Conservation (phyloP, 1,284 basidiomycete species). For the Butyriboletus appendiculatus region DNA sequence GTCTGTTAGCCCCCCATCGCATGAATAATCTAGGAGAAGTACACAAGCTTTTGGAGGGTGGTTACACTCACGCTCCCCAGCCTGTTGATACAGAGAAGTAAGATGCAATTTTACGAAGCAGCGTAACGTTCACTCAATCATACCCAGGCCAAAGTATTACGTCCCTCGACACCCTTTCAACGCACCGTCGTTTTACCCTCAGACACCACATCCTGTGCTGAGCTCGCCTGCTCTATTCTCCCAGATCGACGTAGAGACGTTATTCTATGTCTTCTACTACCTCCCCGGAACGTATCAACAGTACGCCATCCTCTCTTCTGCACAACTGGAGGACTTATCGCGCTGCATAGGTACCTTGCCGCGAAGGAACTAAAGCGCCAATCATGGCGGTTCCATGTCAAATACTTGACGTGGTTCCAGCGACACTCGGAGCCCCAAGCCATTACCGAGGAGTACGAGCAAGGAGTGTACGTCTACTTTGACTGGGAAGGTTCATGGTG, state of each 20-base stretch:
- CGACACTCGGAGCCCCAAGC: conserved; percentile 98
- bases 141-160: conserved; percentile 89
- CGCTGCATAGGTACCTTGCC: conserved; percentile 76
- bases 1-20: conserved; percentile 67
- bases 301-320: conserved; percentile 45
- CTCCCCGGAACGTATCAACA: conserved; percentile 97
- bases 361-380: conserved; percentile 97
- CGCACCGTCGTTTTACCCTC: conserved; percentile 96
- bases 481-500: conserved; percentile 99
- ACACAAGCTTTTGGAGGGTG: conserved; percentile 90
- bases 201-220: conserved; percentile 79
- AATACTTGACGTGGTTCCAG: conserved; percentile 99
- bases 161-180: conserved; percentile 91
- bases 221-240: conserved; percentile 88
- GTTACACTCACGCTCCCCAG: conserved; percentile 87
- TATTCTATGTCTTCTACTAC: conserved; percentile 99
- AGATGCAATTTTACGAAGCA: conserved; percentile 27
- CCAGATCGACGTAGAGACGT: conserved; percentile 94
- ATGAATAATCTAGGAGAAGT: conserved; percentile 88
- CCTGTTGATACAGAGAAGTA: conserved; percentile 95
- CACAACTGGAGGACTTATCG: conserved; percentile 5
- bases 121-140: conserved; percentile 11
- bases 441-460: conserved; percentile 99
- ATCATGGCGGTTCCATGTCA: conserved; percentile 99
- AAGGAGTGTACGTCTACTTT: conserved; percentile 97